Evolutionary conservation across 768 basidiomycete species (phyloP).

Genomic region (Macrocybe gigantea): DNA sequence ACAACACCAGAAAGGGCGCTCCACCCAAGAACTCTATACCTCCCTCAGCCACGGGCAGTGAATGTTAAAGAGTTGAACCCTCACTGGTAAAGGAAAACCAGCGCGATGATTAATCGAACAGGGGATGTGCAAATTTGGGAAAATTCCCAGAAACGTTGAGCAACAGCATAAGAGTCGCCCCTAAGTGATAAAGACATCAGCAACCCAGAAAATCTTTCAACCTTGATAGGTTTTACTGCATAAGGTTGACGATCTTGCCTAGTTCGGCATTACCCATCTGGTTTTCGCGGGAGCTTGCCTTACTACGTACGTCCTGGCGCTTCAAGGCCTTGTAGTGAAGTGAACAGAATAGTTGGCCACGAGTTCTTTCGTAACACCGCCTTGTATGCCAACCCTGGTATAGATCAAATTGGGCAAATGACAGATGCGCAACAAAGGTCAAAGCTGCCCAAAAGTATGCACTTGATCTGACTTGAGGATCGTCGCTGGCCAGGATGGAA

Average conservation of each 20-base stretch:
- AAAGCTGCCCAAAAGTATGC: constrained; percentile 58
- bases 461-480: constrained; percentile 30
- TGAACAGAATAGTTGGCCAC: constrained; percentile 66
- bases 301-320: constrained; percentile 50
- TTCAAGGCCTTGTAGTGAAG: constrained; percentile 66
- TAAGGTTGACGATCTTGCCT: constrained; percentile 70
- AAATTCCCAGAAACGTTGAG: constrained; percentile 71
- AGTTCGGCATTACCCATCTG: constrained; percentile 45
- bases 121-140: constrained; percentile 59
- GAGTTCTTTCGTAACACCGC: constrained; percentile 64
- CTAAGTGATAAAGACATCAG: constrained; percentile 24
- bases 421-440: constrained; percentile 56
- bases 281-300: constrained; percentile 29
- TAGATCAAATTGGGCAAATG: constrained; percentile 62
- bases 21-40: constrained; percentile 65
- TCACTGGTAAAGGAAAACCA: constrained; percentile 69
- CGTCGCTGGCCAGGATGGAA: constrained; percentile 37
- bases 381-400: constrained; percentile 63
- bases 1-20: constrained; percentile 67
- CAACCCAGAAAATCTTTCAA: neutral
- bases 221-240: constrained; percentile 42
- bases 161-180: constrained; percentile 65
- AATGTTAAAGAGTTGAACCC: constrained; percentile 12
- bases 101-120: constrained; percentile 57
- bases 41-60: constrained; percentile 2